Evolutionary conservation across 2,329 filamentous ascomycete species (phyloP).

Genomic region (Trichoderma koningii): DNA sequence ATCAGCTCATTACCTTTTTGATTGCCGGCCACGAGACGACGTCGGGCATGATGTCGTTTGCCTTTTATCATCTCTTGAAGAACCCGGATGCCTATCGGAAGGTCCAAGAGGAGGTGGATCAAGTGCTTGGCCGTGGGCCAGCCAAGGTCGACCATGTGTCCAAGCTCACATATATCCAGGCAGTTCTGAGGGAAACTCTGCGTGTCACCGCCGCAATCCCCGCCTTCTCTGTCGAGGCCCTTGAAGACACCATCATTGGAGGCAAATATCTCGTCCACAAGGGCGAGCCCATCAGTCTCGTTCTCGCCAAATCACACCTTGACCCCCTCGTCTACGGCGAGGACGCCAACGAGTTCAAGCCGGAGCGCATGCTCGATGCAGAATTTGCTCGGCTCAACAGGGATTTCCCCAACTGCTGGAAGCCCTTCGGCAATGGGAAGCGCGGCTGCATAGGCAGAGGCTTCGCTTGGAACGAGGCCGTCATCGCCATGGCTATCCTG

Average conservation of each 20-base stretch:
- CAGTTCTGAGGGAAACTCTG: constrained; percentile 66
- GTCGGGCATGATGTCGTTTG: constrained; percentile 65
- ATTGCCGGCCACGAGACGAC: constrained; percentile 74
- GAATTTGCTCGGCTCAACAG: constrained; percentile 63
- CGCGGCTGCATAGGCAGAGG: constrained; percentile 71
- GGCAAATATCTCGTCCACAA: constrained; percentile 63
- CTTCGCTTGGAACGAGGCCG: constrained; percentile 74
- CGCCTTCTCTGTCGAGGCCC: constrained; percentile 55
- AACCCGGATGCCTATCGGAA: constrained; percentile 61
- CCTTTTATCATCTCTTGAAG: constrained; percentile 65
- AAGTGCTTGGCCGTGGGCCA: constrained; percentile 59
- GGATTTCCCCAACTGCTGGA: constrained; percentile 65
- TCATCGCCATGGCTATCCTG: constrained; percentile 62
- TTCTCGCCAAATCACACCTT: constrained; percentile 58
- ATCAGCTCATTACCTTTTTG: constrained; percentile 73
- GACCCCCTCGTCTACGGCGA: constrained; percentile 67
- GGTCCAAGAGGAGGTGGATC: constrained; percentile 68
- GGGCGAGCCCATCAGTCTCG: constrained; percentile 50
- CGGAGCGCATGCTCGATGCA: constrained; percentile 72
- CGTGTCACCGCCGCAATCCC: constrained; percentile 64
- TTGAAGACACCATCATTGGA: constrained; percentile 55
- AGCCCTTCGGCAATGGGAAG: constrained; percentile 73
- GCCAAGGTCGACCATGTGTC: constrained; percentile 63
- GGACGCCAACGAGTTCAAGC: constrained; percentile 66
- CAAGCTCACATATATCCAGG: constrained; percentile 66